Conservation (phyloP, 768 basidiomycete genomes). For the Podaxis sp. region DNA sequence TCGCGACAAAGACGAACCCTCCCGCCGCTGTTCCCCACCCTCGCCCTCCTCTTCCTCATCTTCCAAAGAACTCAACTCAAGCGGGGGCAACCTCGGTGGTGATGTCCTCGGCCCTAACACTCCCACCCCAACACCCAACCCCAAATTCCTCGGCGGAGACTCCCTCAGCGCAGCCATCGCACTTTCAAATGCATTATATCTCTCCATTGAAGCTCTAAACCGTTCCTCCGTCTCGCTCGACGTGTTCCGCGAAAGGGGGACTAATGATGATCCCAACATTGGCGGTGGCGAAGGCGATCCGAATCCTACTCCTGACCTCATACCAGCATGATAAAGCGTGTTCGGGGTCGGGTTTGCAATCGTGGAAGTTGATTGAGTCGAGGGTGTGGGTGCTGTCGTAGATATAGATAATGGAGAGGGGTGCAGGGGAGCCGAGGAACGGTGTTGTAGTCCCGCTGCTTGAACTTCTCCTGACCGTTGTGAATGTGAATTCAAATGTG, state of each 20-base stretch:
- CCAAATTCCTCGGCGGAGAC: not conserved
- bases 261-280: no score
- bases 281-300: no score
- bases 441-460: not conserved
- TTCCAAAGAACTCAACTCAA: constrained; percentile 2
- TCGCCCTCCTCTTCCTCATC: not conserved
- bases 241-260: not conserved
- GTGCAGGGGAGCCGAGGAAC: not conserved
- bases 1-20: not conserved
- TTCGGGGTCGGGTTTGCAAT: not conserved
- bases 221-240: not conserved
- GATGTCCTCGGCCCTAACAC: not conserved
- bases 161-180: constrained; percentile 7
- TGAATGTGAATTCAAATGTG: not conserved
- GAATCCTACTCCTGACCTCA: not conserved
- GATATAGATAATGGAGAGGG: not conserved
- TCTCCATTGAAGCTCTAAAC: constrained; percentile 8
- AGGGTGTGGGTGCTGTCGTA: not conserved
- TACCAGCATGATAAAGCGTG: not conserved
- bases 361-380: not conserved
- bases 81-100: constrained; percentile 10
- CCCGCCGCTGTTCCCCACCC: not conserved
- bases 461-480: not conserved
- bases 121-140: not conserved
- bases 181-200: constrained; percentile 8